Base-by-base conservation (phyloP, 2,329 filamentous ascomycete genomes). In the Dactylellina drechsleri region DNA sequence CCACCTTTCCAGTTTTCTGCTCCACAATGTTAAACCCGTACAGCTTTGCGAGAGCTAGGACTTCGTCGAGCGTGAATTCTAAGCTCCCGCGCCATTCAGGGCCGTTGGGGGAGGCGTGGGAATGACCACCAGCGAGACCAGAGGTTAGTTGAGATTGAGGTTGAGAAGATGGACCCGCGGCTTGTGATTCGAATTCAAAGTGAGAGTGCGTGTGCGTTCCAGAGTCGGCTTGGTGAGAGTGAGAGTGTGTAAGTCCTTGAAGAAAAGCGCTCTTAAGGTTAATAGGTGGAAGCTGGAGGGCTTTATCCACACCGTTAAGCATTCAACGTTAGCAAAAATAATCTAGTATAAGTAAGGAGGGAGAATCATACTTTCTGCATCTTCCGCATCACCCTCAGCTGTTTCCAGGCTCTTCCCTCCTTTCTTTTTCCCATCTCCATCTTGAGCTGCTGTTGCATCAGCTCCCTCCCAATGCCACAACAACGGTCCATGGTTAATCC, bases 381-480 rank as follows among this genome's bases (percentile, higher is more conserved):
- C 68, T 79, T 80, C 64, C 62, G 81, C 77, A 78, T 81, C 78
- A 56, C 60, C 68, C 74, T 84, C 15, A 84, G 85, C 71, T 82
- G 83, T 61, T 82, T 83, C 36, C n/a, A 67, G 64, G 12, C 26
- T 60, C 20, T 75, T 77, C 13, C 67, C 52, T 54, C 60, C 53
- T 43, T 49, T 57, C 58, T 66, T 60, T 43, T 86, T 85, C 45
- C 86, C 85, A 28, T 83, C 84, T 61, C 86, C 85, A 43, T 84
- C 83, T 40, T 86, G 84, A 47, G 84, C 83, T 84, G 79, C 87
- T 84, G 77, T 86, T 85, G 45, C 87, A 86, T 0, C 85, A 49
- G 90, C 87, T 78, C 92, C 90, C 81, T 96, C 92, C 81, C 96
- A 98, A 82, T 99, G 96, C 95, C 95, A 99, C 47, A 98, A 84